These are phyloP conservation scores for Thinopyrum elongatum DNA, from an alignment of 176 grass and related monocot genomes.

Conservation along the genomic window DNA sequence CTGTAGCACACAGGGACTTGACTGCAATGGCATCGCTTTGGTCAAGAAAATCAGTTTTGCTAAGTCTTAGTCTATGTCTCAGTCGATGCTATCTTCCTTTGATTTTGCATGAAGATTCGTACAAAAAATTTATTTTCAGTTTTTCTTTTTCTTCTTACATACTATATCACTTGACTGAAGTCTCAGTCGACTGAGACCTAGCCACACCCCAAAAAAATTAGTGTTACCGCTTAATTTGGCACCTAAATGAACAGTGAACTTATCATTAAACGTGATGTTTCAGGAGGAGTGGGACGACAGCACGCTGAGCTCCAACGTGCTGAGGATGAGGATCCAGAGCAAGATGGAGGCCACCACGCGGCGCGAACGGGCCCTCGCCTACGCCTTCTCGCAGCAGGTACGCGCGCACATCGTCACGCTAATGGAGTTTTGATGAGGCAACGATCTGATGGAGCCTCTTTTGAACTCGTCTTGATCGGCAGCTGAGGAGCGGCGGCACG, in stretches of 20 bases:
- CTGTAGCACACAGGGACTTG: neutral
- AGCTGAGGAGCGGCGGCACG: slow-evolving; percentile 59
- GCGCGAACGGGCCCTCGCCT: slow-evolving; percentile 84
- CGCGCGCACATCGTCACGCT: neutral
- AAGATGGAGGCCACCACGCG: slow-evolving; percentile 83
- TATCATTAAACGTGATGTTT: neutral
- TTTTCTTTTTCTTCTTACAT: no score
- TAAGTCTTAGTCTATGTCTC: no score
- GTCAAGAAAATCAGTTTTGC: no score
- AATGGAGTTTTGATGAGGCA: neutral
- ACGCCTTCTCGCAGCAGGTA: slow-evolving; percentile 97
- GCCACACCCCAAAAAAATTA: neutral
- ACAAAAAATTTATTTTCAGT: no score
- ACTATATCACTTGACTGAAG: no score
- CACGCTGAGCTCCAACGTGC: slow-evolving; percentile 85
- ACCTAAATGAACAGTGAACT: neutral
- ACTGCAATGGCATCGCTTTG: neutral
- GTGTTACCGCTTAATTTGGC: neutral
- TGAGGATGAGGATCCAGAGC: slow-evolving; percentile 74
- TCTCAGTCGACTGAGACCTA: no score
- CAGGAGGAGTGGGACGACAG: slow-evolving; percentile 99
- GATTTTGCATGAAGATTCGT: no score
- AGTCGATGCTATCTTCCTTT: no score
- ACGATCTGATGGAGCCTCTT: no score
- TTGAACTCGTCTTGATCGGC: neutral